Evolutionary conservation across 1,284 basidiomycete species (phyloP), one percentile per base, ranked within the genome.

Genomic region (Rhodotorula sp.): DNA sequence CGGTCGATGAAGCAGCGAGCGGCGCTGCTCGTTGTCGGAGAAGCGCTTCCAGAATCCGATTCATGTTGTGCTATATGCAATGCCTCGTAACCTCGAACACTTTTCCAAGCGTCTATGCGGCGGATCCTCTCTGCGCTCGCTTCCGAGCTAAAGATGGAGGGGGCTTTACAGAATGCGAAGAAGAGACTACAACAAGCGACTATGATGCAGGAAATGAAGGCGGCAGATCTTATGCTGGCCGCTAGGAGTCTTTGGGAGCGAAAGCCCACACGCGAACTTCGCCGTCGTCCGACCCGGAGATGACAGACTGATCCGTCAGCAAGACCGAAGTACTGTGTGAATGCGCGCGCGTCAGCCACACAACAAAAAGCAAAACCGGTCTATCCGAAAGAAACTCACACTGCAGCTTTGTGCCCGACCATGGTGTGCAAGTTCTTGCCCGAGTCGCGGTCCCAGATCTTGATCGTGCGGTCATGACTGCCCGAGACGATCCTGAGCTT

Each of bases 401-500:
- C 69, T 1, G 95, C 93, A 44, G 91, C 94, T 60, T 92, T 87
- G 80, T 99, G 96, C 2, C 95, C 95, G 26, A 96, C 91, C 7
- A 99, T 85, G 2, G 96, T 99, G 63, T 91, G 87, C 26, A 89
- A 89, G 77, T 94, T 97, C 68, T 86, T 86, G 30, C 91, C 92
- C 68, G 94, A 89, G 78, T 96, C 93, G 67, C 90, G 86, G 73
- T 91, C 91, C 96, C 96, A 99, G 53, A 98, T 90, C 78, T 93
- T 93, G 83, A 95, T 89, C 45, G 93, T 94, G 37, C 92, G 86
- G 81, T 95, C 93, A 80, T 98, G 94, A 76, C 91, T 93, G 7
- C 89, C 94, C 66, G 90, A 93, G 20, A 94, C 94, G 63, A 99
- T 84, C 64, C 96, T 86, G 77, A 98, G 84, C 79, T 93, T 91